Evolutionary conservation across 345 rosid species (phyloP).

Genomic region (Orychophragmus violaceus): DNA sequence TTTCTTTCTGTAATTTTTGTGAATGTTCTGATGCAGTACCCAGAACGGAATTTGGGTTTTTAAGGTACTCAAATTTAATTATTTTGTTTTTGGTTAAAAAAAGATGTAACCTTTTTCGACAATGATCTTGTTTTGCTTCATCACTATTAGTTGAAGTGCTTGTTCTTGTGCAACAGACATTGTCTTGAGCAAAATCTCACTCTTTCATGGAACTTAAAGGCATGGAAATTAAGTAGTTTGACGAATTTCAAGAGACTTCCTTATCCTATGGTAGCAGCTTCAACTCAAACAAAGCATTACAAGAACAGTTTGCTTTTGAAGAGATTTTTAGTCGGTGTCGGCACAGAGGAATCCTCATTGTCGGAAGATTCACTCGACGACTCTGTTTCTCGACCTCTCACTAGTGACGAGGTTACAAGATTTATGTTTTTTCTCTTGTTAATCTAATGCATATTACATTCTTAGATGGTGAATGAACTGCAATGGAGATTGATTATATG

Average conservation of each 20-base stretch:
- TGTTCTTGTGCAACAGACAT: constrained; percentile 25
- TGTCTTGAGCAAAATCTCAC: constrained; percentile 37
- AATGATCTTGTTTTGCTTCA: background rate
- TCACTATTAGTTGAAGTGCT: background rate
- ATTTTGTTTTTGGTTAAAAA: background rate
- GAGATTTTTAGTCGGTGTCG: constrained; percentile 34
- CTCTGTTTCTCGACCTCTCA: constrained; percentile 41
- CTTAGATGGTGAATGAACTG: background rate
- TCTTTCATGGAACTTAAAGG: constrained; percentile 36
- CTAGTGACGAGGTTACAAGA: constrained; percentile 49
- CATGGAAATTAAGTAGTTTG: constrained; percentile 26
- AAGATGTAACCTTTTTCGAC: background rate
- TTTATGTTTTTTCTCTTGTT: background rate
- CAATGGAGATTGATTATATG: background rate
- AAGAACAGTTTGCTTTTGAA: constrained; percentile 32
- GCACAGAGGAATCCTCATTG: constrained; percentile 46
- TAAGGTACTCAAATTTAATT: constrained; percentile 9
- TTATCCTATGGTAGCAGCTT: constrained; percentile 22
- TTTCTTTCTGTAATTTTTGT: constrained; percentile 7
- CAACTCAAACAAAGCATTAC: constrained; percentile 26
- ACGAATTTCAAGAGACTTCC: constrained; percentile 22
- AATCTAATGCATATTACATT: background rate
- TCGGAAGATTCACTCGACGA: constrained; percentile 31
- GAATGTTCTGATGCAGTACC: constrained; percentile 14
- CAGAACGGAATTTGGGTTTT: constrained; percentile 16